Evolutionary conservation across 306 rosid species (phyloP), one percentile per base, ranked within the genome.

Genomic region (Quercus gilva): DNA sequence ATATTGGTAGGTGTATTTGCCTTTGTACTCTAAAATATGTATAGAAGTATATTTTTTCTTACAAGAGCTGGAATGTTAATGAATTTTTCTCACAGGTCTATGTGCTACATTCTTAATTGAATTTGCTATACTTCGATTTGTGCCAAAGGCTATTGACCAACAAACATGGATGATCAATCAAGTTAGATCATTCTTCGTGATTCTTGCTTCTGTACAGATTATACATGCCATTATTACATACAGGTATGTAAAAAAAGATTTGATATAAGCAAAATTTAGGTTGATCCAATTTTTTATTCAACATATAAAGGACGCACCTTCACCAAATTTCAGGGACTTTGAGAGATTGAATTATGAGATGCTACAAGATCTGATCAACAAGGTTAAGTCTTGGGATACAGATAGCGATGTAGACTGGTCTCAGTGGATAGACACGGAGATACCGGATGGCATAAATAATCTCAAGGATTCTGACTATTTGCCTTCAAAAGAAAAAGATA

Each of bases 181-280:
- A 57, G 51, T 81, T 55, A 60, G 97, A 20, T 85, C 88, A 29
- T 1, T 45, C 26, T 89, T 90, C 73, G 74, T 81, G 75, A 53
- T 81, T 31, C 80, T 57, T 23, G 87, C 92, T 71, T 83, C 78
- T 5, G 76, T 55, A 79, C 87, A 84, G 80, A 78, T 94, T 65
- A 75, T 90, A 59, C 86, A 89, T 74, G 88, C 92, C 41, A 90
- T 94, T 77, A 90, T 59, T 84, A 94, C 94, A 55, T 89, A 79
- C 92, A 90, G 92, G 98, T 89, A 84, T 80, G 60, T 14, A 13
- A 29, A 12, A 49, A 49, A 49, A 0, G 1, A 49, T 49, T 49
- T 49, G 53, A 49, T 12, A 49, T 49, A 12, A 12, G 53, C 17
- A 49, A 49, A 52, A 31, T 4, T 71, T 71, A 9, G 28, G 5